Conservation (phyloP, 495 filamentous ascomycete species). For the Penicillium lagena region DNA sequence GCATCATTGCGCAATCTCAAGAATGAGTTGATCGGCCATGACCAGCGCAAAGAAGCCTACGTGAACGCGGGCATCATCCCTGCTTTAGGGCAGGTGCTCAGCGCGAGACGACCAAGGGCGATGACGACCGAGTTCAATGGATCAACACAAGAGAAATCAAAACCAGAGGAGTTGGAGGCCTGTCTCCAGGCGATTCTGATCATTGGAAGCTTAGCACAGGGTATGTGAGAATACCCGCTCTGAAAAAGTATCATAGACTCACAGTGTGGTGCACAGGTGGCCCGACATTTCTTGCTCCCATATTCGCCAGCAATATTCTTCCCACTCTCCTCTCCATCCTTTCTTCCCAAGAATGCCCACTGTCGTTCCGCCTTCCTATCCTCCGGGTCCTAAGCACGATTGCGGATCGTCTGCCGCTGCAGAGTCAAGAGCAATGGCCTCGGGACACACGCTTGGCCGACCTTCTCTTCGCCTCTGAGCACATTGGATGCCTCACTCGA, state of each 20-base stretch:
- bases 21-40: constrained; percentile 84
- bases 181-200: constrained; percentile 76
- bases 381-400: constrained; percentile 70
- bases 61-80: constrained; percentile 63
- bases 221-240: constrained; percentile 37
- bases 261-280: constrained; percentile 54
- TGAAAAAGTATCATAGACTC: constrained; percentile 4
- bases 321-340: constrained; percentile 61
- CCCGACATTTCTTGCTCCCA: constrained; percentile 65
- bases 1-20: constrained; percentile 66
- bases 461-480: constrained; percentile 52
- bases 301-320: constrained; percentile 61
- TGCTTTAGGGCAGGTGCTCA: constrained; percentile 57
- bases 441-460: constrained; percentile 52
- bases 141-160: constrained; percentile 6
- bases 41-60: constrained; percentile 76
- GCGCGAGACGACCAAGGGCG: constrained; percentile 14
- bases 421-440: constrained; percentile 34
- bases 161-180: constrained; percentile 53
- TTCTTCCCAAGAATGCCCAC: constrained; percentile 56
- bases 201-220: constrained; percentile 76
- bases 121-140: constrained; percentile 31
- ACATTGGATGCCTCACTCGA: constrained; percentile 50
- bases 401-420: constrained; percentile 55
- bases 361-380: constrained; percentile 61